Percentiles rank a stretch among this genome's conserved stretches.
Conservation (phyloP, 805 yeast species). For the Pichia scutulata region DNA sequence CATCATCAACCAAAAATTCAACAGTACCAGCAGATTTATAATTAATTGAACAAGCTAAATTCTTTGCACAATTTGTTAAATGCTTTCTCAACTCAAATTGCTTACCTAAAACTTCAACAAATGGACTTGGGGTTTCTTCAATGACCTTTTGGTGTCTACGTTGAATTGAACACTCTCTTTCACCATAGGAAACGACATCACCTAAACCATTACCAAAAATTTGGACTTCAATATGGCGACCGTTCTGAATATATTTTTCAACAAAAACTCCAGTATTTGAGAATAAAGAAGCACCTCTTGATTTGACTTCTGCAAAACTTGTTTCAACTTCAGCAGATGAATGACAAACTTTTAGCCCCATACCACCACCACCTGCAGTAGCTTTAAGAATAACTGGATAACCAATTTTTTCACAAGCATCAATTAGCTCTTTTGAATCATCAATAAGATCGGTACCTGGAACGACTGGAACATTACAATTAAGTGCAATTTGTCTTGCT, state of each 20-base stretch:
- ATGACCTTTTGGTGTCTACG: constrained; percentile 28
- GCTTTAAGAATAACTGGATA: constrained; percentile 25
- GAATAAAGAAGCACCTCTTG: constrained; percentile 22
- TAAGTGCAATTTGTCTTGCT: constrained; percentile 21
- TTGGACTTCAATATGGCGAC: constrained; percentile 26
- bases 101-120: constrained; percentile 10
- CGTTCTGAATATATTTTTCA: constrained; percentile 21
- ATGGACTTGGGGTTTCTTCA: constrained; percentile 26
- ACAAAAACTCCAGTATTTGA: constrained; percentile 20
- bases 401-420: constrained; percentile 17
- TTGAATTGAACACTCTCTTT: constrained; percentile 27
- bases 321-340: constrained; percentile 11
- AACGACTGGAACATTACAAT: constrained; percentile 21
- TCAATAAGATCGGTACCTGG: constrained; percentile 21
- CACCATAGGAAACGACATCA: constrained; percentile 22
- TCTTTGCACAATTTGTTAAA: constrained; percentile 16
- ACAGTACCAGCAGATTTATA: constrained; percentile 28
- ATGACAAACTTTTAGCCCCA: constrained; percentile 23
- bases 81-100: constrained; percentile 13
- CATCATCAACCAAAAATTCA: constrained; percentile 25
- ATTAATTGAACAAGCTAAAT: constrained; percentile 18
- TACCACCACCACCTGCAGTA: constrained; percentile 28
- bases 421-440: constrained; percentile 9
- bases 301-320: constrained; percentile 17
- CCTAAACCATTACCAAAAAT: constrained; percentile 25